phyloP scores from a whole-genome alignment of 2,329 filamentous ascomycete species.

The Drechslerella coelobrocha region DNA sequence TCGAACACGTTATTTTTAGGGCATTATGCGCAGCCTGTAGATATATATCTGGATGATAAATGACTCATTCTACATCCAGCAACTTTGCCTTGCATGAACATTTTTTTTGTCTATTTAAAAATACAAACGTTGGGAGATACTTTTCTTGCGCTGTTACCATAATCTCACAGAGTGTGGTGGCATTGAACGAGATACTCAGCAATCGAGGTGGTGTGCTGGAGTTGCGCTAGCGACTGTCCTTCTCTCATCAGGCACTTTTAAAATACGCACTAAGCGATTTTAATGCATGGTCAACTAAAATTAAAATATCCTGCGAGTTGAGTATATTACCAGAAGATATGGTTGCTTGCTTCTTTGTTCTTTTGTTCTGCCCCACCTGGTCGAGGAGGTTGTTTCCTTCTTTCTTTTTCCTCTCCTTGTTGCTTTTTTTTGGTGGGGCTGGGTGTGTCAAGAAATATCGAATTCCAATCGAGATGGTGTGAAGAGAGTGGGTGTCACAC shows the following conservation, averaged over 20 bases:
- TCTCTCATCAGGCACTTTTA: not conserved
- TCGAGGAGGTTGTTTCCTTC: not conserved
- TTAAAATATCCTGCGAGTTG: not conserved
- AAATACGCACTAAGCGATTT: not conserved
- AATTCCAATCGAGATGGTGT: conserved; percentile 38
- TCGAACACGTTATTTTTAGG: not conserved
- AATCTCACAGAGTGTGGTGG: not conserved
- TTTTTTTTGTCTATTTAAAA: conserved; percentile 1
- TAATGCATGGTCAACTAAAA: too few relatives aligned
- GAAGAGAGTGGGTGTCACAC: conserved; percentile 11
- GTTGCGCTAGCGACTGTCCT: conserved; percentile 23
- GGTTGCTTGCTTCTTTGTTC: not conserved
- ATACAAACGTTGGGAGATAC: conserved; percentile 2
- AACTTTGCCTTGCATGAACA: not conserved
- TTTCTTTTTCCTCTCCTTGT: conserved; percentile 11
- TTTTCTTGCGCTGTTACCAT: conserved; percentile 1
- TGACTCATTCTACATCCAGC: not conserved
- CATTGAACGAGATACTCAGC: conserved; percentile 1
- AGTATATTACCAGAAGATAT: too few relatives aligned
- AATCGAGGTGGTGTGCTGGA: conserved; percentile 18
- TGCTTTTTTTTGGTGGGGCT: not conserved
- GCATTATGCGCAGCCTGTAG: too few relatives aligned
- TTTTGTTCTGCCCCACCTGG: not conserved
- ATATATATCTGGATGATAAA: not conserved
- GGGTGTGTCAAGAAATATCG: not conserved